Percentiles rank a stretch among this genome's conserved stretches.
These are phyloP conservation scores for Ashbya aceris DNA, from an alignment of 1,139 yeast genomes.

Conservation along the genomic window DNA sequence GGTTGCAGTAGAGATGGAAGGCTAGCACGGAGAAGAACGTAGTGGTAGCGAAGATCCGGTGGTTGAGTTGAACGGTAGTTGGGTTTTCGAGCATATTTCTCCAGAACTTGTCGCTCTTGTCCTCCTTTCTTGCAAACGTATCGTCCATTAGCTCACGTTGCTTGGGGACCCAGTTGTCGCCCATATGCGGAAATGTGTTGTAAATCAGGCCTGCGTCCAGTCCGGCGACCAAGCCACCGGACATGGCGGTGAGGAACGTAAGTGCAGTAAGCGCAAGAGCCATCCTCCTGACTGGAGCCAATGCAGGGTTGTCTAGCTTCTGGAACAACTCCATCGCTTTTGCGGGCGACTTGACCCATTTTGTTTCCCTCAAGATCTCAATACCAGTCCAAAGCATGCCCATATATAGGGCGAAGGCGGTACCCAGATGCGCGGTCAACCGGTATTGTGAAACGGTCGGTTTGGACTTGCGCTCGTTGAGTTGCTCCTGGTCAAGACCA, in stretches of 20 bases:
- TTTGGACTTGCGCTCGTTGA: slow-evolving; percentile 71
- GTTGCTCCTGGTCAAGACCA: slow-evolving; percentile 76
- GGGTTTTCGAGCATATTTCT: slow-evolving; percentile 93
- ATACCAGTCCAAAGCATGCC: slow-evolving; percentile 89
- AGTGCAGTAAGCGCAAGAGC: slow-evolving; percentile 52
- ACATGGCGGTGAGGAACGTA: slow-evolving; percentile 83
- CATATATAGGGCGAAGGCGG: slow-evolving; percentile 80
- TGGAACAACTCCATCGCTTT: slow-evolving; percentile 41
- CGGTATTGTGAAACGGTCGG: slow-evolving; percentile 97
- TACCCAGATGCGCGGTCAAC: slow-evolving; percentile 86
- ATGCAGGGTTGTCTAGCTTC: slow-evolving; percentile 49
- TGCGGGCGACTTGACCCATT: slow-evolving; percentile 53
- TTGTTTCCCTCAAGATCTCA: slow-evolving; percentile 69
- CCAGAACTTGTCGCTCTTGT: slow-evolving; percentile 74
- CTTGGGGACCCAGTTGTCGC: slow-evolving; percentile 64
- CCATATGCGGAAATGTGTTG: slow-evolving; percentile 96
- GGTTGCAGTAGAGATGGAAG: slow-evolving; percentile 52
- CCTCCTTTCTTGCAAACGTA: slow-evolving; percentile 56
- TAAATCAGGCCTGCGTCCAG: slow-evolving; percentile 95
- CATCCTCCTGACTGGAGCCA: slow-evolving; percentile 47
- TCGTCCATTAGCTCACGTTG: slow-evolving; percentile 66
- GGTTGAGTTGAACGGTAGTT: slow-evolving; percentile 87
- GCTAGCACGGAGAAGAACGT: slow-evolving; percentile 68
- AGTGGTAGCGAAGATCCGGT: slow-evolving; percentile 74
- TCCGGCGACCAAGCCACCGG: slow-evolving; percentile 98